Evolutionary conservation across 164 flowering plant genomes (phyloP).

Genomic region (Vitis amurensis): DNA sequence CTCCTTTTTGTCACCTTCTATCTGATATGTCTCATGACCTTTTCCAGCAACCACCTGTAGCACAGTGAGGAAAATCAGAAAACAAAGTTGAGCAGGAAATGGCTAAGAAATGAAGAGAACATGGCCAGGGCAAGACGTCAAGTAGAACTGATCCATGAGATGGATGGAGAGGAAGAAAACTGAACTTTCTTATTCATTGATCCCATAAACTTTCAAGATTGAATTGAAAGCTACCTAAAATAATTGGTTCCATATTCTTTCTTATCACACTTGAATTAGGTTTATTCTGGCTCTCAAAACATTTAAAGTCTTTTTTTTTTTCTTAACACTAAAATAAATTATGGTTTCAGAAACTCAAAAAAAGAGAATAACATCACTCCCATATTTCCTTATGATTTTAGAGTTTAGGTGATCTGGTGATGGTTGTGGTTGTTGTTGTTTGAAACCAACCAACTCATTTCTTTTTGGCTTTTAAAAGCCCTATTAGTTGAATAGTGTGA

Average conservation of each 20-base stretch:
- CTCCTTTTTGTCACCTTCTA: constrained; percentile 84
- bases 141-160: too few species aligned
- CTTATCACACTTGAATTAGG: background rate
- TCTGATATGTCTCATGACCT: constrained; percentile 84
- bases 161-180: too few species aligned
- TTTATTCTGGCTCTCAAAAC: too few species aligned
- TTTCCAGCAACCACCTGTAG: constrained; percentile 92
- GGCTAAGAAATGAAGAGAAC: background rate
- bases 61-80: constrained; percentile 7
- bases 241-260: background rate
- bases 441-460: background rate
- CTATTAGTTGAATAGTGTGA: background rate
- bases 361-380: too few species aligned
- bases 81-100: background rate
- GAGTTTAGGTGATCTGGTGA: too few species aligned
- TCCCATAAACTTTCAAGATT: background rate
- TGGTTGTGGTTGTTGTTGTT: background rate
- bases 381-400: too few species aligned
- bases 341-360: too few species aligned
- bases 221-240: background rate
- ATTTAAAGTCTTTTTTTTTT: too few species aligned
- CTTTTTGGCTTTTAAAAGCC: background rate
- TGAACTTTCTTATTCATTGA: background rate
- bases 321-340: too few species aligned
- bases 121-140: too few species aligned